Percentiles rank a stretch among this genome's conserved stretches.
Conservation (phyloP, 768 basidiomycete genomes). For the Russula emetica region DNA sequence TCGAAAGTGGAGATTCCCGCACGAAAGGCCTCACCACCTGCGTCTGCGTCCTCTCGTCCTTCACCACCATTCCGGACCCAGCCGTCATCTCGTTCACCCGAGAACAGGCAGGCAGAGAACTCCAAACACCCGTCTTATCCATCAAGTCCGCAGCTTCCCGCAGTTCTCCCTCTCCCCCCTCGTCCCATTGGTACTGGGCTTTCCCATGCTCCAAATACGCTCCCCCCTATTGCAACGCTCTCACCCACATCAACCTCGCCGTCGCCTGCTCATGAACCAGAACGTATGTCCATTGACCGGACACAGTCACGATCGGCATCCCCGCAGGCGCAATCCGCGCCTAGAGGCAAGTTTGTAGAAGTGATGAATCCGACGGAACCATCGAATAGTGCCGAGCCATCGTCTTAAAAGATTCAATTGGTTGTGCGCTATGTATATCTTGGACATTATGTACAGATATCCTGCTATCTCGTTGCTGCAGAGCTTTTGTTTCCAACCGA, state of each 20-base stretch:
- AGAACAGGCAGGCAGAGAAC: conserved; percentile 49
- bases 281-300: conserved; percentile 48
- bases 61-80: conserved; percentile 76
- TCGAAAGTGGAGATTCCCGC: conserved; percentile 52
- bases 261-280: conserved; percentile 45
- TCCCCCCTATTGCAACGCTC: conserved; percentile 68
- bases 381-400: conserved; percentile 35
- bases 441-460: conserved; percentile 26
- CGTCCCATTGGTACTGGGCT: conserved; percentile 60
- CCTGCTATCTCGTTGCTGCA: conserved; percentile 13
- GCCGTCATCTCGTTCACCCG: conserved; percentile 58
- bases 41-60: conserved; percentile 45
- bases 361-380: conserved; percentile 52
- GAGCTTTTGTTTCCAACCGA: conserved; percentile 7
- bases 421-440: conserved; percentile 24
- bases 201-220: conserved; percentile 40
- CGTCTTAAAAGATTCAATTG: conserved; percentile 22
- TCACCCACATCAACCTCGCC: conserved; percentile 57
- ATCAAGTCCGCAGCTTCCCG: conserved; percentile 51
- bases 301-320: conserved; percentile 38
- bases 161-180: conserved; percentile 68
- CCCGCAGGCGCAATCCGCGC: conserved; percentile 44
- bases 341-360: conserved; percentile 51
- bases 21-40: conserved; percentile 52
- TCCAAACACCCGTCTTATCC: conserved; percentile 34